Conservation (phyloP, 2,329 filamentous ascomycete genomes). For the Elsinoe fawcettii region DNA sequence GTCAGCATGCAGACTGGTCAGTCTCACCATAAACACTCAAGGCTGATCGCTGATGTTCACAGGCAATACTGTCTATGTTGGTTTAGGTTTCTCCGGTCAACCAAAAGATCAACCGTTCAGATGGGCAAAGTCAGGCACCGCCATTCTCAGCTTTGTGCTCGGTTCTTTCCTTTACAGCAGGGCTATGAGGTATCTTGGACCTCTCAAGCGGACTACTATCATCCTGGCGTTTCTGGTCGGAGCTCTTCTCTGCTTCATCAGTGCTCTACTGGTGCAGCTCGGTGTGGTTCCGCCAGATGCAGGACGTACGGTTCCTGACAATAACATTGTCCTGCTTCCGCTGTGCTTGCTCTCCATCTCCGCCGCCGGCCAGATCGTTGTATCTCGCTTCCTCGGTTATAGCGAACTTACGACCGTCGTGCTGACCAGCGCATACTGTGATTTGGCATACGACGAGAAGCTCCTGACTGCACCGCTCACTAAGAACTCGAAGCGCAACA, state of each 20-base stretch:
- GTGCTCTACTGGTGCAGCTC: slow-evolving; percentile 38
- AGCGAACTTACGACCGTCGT: slow-evolving; percentile 70
- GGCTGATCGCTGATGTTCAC: not conserved
- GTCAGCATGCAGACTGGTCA: slow-evolving; percentile 75
- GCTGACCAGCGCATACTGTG: slow-evolving; percentile 73
- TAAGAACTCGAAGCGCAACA: slow-evolving; percentile 46
- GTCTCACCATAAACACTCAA: slow-evolving; percentile 20
- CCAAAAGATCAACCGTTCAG: slow-evolving; percentile 43
- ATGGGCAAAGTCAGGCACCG: slow-evolving; percentile 65
- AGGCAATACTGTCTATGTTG: slow-evolving; percentile 70
- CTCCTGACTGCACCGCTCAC: slow-evolving; percentile 35
- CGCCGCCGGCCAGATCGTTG: slow-evolving; percentile 69
- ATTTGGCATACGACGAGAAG: slow-evolving; percentile 61
- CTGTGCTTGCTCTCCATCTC: slow-evolving; percentile 67
- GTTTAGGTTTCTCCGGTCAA: slow-evolving; percentile 60
- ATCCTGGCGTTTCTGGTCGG: slow-evolving; percentile 38
- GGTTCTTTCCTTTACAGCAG: slow-evolving; percentile 64
- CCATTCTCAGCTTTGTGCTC: slow-evolving; percentile 61
- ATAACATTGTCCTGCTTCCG: slow-evolving; percentile 51
- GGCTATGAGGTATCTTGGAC: slow-evolving; percentile 57
- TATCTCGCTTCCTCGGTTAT: slow-evolving; percentile 60
- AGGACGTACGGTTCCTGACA: slow-evolving; percentile 35
- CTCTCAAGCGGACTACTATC: slow-evolving; percentile 58
- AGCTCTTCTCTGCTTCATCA: slow-evolving; percentile 33
- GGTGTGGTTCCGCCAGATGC: slow-evolving; percentile 27